Evolutionary conservation across 495 filamentous ascomycete genomes (phyloP), one percentile per base, ranked within the genome.

Genomic region (Aspergillus saccharolyticus): DNA sequence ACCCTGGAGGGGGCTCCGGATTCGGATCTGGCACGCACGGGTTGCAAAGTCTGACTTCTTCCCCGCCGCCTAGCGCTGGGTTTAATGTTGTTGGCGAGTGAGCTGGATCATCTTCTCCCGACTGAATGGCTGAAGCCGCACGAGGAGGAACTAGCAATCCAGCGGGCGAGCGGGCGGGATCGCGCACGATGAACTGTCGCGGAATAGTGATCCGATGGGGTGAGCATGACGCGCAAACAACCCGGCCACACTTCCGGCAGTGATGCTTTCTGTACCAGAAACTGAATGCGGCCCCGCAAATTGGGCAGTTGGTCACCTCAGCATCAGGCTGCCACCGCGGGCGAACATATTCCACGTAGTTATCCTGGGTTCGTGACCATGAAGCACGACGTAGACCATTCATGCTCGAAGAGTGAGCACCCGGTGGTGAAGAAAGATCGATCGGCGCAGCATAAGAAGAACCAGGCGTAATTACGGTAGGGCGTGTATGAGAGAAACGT

Each of bases 191-290:
- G 67, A 87, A 97, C 57, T 94, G 89, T 53, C 89, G 81, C 1
- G 94, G 95, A 55, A 98, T 96, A 1, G 88, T 96, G 66, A 98
- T 97, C 43, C 89, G 84, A 70, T 97, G 93, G 4, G 95, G 94
- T 4, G 95, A 97, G 72, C 94, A 98, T 17, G 82, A 74, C 53
- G 86, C 83, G 69, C 94, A 98, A 15, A 98, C 95, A 1, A 98
- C 95, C 25, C 92, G 81, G 7, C 94, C 94, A 70, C 94, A 98
- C 77, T 96, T 97, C 52, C 92, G 91, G 73, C 92, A 97, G 67
- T 97, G 92, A 69, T 97, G 92, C 65, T 93, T 94, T 53, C 92
- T 80, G 67, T 90, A 83, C 80, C 89, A 96, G 63, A 96, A 90
- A 64, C 80, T 88, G 63, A 97, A 97, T 17, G 80, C 77, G 3